phyloP scores from a whole-genome alignment of 176 grass and related monocot genomes.

The Rhynchospora breviuscula region DNA sequence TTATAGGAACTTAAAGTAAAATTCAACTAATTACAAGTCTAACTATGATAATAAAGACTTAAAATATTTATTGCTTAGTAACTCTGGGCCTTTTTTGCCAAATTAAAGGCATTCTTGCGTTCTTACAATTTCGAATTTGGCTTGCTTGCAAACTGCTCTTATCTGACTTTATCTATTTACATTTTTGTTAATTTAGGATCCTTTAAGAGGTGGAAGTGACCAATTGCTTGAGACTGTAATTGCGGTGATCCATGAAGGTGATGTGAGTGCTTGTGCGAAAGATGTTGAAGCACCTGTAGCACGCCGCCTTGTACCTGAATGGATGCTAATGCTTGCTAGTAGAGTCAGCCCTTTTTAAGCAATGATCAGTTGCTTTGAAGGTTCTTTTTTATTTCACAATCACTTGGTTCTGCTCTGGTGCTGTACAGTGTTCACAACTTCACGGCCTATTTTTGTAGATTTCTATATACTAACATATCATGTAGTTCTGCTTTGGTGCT shows the following conservation, averaged over 20 bases:
- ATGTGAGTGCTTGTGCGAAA: constrained; percentile 19
- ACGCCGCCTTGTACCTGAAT: constrained; percentile 85
- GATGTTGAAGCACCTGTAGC: constrained; percentile 39
- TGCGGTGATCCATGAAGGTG: constrained; percentile 36
- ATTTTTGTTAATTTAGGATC: constrained; percentile 51
- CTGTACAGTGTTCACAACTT: not conserved
- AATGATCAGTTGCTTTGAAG: not conserved
- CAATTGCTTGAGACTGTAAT: constrained; percentile 75
- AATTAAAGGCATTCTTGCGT: not conserved
- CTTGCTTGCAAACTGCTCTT: constrained; percentile 2
- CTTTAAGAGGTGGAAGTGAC: constrained; percentile 83
- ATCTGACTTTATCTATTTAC: not conserved
- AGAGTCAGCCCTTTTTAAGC: constrained; percentile 84
- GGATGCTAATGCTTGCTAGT: constrained; percentile 66
- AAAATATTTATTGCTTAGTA: not conserved
- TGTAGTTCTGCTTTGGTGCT: not conserved
- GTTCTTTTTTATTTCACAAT: not conserved
- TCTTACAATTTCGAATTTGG: not conserved
- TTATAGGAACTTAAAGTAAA: no score
- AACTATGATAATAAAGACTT: not conserved
- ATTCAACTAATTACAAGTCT: no score
- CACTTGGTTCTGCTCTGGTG: not conserved
- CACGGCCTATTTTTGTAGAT: not conserved
- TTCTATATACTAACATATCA: not conserved
- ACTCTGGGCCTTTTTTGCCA: not conserved